Evolutionary conservation across 2,329 filamentous ascomycete genomes (phyloP), one percentile per base, ranked within the genome.

Genomic region (Colletotrichum sp.): DNA sequence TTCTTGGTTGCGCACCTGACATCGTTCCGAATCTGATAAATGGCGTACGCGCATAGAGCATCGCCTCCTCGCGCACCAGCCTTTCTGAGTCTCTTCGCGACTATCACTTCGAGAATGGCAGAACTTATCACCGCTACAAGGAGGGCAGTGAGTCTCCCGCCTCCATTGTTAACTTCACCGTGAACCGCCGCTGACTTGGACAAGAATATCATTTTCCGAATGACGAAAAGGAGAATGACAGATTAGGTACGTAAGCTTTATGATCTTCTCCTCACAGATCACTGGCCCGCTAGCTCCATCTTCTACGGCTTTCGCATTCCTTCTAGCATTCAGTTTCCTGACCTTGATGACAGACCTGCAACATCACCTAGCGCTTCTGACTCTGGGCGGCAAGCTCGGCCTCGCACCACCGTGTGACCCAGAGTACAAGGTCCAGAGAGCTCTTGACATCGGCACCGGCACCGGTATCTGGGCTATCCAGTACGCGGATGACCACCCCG

Each of bases 381-480:
- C 83, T 0, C 78, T 84, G 14, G 79, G 81, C 2, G 81, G 81
- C 9, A 82, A 82, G 34, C 78, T 85, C 0, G 82, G 77, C 28
- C 65, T 81, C 0, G 21, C 75, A 81, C 26, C 66, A 34, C 12
- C 71, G 66, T 26, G 52, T 55, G 4, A 72, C 48, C n/a, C 74
- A 71, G 4, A 78, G 78, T 12, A 68, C 78, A 0, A 80, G 79
- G 78, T 80, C 18, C 36, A 43, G n/a, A 67, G 32, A 28, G 78
- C 80, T 24, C 73, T 81, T 13, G 81, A 82, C 65, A 74, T 83
- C 4, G 80, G 80, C 8, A 82, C 81, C 4, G 80, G 80, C 7
- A 79, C 79, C 12, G 81, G 81, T 10, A 81, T 81, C 32, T 83
- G 80, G 80, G 81, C 81, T n/a, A 85, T 86, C 48, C 84, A 87